Conservation (phyloP, 2,329 filamentous ascomycete genomes). For the Paracamarosporium sp. region DNA sequence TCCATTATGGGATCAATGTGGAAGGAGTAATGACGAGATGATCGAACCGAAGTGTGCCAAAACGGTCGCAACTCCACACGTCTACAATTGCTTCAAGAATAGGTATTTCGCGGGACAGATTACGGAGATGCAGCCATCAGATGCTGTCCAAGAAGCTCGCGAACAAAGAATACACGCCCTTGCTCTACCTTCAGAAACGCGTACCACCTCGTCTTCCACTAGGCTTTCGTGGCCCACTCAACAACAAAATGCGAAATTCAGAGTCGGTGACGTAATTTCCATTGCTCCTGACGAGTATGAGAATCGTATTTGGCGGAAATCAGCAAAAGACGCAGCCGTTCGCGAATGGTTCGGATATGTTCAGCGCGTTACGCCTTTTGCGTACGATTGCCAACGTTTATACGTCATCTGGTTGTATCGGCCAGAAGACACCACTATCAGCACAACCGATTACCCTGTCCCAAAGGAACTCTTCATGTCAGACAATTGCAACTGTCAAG, state of each 20-base stretch:
- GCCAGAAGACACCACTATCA: conserved; percentile 74
- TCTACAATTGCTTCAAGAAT: conserved; percentile 68
- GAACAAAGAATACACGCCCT: conserved; percentile 20
- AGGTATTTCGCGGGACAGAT: conserved; percentile 66
- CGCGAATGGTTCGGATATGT: conserved; percentile 74
- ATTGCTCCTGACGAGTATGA: conserved; percentile 57
- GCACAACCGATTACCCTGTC: conserved; percentile 71
- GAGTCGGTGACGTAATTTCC: conserved; percentile 58
- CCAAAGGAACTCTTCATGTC: conserved; percentile 78
- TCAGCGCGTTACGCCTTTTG: conserved; percentile 52
- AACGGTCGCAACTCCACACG: conserved; percentile 75
- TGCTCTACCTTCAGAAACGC: conserved; percentile 20
- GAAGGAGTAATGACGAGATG: conserved; percentile 9
- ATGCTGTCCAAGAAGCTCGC: conserved; percentile 11
- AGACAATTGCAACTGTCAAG: conserved; percentile 74
- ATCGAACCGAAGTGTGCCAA: conserved; percentile 25
- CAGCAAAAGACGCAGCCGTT: neutral
- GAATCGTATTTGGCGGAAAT: conserved; percentile 8
- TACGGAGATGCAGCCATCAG: conserved; percentile 29
- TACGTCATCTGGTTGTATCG: conserved; percentile 78
- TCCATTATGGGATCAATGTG: conserved; percentile 61
- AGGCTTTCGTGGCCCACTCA: neutral
- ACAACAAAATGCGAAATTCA: conserved; percentile 27
- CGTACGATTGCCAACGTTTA: conserved; percentile 54
- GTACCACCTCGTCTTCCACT: neutral